Evolutionary conservation across 805 yeast species (phyloP).

Genomic region (Jamesozyma piceae): DNA sequence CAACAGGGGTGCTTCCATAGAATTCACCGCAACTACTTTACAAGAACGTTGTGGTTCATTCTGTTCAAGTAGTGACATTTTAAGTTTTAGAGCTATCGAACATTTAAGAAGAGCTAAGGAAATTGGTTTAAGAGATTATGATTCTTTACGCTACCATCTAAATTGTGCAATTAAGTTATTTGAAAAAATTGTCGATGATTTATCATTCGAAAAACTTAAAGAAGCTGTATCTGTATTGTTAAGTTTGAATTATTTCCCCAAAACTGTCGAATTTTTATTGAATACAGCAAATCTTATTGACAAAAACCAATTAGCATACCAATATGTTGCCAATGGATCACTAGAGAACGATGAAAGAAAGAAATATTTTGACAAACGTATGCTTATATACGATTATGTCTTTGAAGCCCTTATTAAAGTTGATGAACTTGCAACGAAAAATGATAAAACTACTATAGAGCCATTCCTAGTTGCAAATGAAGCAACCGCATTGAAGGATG

Average conservation of each 20-base stretch:
- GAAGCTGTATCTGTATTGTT: slow-evolving; percentile 75
- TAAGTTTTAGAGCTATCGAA: slow-evolving; percentile 89
- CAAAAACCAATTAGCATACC: slow-evolving; percentile 47
- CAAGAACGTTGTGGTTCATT: slow-evolving; percentile 92
- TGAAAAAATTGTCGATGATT: slow-evolving; percentile 68
- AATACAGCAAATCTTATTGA: slow-evolving; percentile 66
- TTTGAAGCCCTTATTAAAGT: slow-evolving; percentile 67
- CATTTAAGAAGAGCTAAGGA: slow-evolving; percentile 80
- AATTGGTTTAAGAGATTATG: slow-evolving; percentile 61
- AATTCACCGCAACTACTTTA: slow-evolving; percentile 72
- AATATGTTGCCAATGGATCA: slow-evolving; percentile 45
- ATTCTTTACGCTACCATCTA: slow-evolving; percentile 55
- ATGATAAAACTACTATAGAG: slow-evolving; percentile 1
- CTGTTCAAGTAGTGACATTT: slow-evolving; percentile 88
- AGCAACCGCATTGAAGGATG: slow-evolving; percentile 46
- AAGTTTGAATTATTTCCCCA: slow-evolving; percentile 67
- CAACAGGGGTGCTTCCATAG: slow-evolving; percentile 86
- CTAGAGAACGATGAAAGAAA: slow-evolving; percentile 44
- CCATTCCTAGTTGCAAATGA: slow-evolving; percentile 21
- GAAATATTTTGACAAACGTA: slow-evolving; percentile 42
- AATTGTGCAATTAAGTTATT: slow-evolving; percentile 67
- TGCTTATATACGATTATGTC: slow-evolving; percentile 57
- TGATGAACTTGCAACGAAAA: slow-evolving; percentile 51
- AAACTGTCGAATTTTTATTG: slow-evolving; percentile 75
- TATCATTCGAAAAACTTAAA: slow-evolving; percentile 68